Evolutionary conservation across 257 asterid species (phyloP), one percentile per base, ranked within the genome.

Genomic region (Haberlea rhodopensis): DNA sequence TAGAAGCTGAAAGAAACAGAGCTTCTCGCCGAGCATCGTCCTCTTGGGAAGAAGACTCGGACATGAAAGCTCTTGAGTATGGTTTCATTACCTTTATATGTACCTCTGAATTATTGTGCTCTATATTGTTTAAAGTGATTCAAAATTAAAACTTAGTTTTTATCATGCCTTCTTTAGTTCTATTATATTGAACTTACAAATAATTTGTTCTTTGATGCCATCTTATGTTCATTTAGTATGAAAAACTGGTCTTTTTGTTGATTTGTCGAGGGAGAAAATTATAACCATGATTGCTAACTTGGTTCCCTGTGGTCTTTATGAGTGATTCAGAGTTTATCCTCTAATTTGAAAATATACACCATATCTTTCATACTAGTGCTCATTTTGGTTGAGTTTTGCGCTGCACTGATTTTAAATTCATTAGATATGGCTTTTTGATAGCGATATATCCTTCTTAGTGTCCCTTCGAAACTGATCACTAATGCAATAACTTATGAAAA

Each of bases 1-100:
- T 85, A 52, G 99, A 94, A 74, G 95, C 87, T 52, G 99, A 94
- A 77, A 78, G 88, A 77, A 88, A 76, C 71, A 85, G 81, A 82
- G 72, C 60, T 75, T 82, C 97, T 78, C 97, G 96, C 26, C 91
- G 99, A 73, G 81, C 95, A 74, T 86, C 96, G 23, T 78, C 96
- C 76, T 81, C 94, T 60, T 94, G 97, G 95, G 97, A 90, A 78
- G 99, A 90, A 79, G 99, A 90, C 52, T 26, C 94, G 53, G 97
- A 94, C 81, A 87, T 94, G 71, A 94, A 86, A 81, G 68, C 92
- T 51, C 97, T 94, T n/a, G 99, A 94, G 99, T 94, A 94, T 73
- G 96, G 63, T 80, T 66, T 21, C 57, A 46, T 72, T 52, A 13
- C 46, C 59, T 66, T 34, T 72, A 25, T 73, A 57, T 63, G 3